Evolutionary conservation across 352 stramenopile species (phyloP).

Genomic region (Phytophthora pluvialis): DNA sequence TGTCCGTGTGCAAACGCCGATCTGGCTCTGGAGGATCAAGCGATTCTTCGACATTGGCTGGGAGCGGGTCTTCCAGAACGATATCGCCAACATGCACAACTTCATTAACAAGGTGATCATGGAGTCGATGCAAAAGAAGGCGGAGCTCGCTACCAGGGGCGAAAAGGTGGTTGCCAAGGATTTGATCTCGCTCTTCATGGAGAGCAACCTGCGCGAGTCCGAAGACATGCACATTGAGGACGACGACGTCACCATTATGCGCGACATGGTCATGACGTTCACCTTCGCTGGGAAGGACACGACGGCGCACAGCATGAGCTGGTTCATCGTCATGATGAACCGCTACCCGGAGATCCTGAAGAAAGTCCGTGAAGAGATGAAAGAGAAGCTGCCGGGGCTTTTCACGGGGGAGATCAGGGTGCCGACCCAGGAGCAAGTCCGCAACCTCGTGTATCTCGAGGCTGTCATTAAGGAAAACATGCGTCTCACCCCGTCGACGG

Average conservation of each 20-base stretch:
- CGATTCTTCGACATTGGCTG: slow-evolving; percentile 40
- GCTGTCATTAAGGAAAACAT: slow-evolving; percentile 69
- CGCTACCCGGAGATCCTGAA: slow-evolving; percentile 21
- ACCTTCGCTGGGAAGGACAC: slow-evolving; percentile 79
- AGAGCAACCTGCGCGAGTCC: slow-evolving; percentile 35
- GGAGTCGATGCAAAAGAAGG: slow-evolving; percentile 41
- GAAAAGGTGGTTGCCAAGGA: slow-evolving; percentile 53
- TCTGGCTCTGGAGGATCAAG: slow-evolving; percentile 48
- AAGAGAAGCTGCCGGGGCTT: slow-evolving; percentile 42
- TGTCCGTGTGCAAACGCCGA: slow-evolving; percentile 34
- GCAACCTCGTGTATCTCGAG: slow-evolving; percentile 63
- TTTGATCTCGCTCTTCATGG: slow-evolving; percentile 47
- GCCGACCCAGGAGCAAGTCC: slow-evolving; percentile 47
- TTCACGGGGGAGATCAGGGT: slow-evolving; percentile 30
- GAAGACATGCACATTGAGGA: slow-evolving; percentile 30
- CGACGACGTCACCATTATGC: slow-evolving; percentile 45
- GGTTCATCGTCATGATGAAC: slow-evolving; percentile 72
- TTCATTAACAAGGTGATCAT: slow-evolving; percentile 56
- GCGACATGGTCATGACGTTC: slow-evolving; percentile 78
- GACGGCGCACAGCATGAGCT: slow-evolving; percentile 58
- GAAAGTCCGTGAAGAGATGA: slow-evolving; percentile 66
- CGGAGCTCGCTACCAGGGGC: slow-evolving; percentile 55
- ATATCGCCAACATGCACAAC: slow-evolving; percentile 44
- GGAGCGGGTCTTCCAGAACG: slow-evolving; percentile 46
- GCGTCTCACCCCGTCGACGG: slow-evolving; percentile 64